Conservation (phyloP, 2,329 filamentous ascomycete species). For the Fusarium vanettenii region DNA sequence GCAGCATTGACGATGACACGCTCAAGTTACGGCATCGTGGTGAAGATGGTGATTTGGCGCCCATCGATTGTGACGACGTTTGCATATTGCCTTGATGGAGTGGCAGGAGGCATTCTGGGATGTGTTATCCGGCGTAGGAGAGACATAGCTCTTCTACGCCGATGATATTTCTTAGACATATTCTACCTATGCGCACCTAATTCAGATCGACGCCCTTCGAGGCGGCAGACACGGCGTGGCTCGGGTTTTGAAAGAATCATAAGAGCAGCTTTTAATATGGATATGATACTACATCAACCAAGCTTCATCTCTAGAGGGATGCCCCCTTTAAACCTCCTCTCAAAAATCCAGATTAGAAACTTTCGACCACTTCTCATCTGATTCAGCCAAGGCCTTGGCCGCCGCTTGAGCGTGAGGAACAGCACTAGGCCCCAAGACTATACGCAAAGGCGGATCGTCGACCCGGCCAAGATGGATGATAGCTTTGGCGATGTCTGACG, state of each 20-base stretch:
- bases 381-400: constrained; percentile 37
- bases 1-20: constrained; percentile 83
- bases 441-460: constrained; percentile 46
- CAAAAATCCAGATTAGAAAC: constrained; percentile 21
- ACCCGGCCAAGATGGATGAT: constrained; percentile 43
- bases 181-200: background rate
- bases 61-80: too few species aligned
- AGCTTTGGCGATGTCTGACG: constrained; percentile 42
- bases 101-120: too few species aligned
- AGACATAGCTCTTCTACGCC: constrained; percentile 84
- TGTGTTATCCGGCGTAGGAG: too few species aligned
- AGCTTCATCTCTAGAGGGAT: background rate
- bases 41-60: too few species aligned
- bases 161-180: constrained; percentile 55
- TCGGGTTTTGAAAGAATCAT: background rate
- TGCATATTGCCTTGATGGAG: too few species aligned
- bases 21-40: constrained; percentile 91
- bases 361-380: constrained; percentile 47
- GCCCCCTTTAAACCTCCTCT: background rate
- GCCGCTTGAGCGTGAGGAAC: constrained; percentile 36
- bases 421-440: constrained; percentile 48
- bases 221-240: constrained; percentile 18
- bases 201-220: constrained; percentile 7
- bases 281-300: too few species aligned
- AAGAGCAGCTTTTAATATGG: too few species aligned